Base-by-base conservation (phyloP, 2,329 filamentous ascomycete species). In the Fusarium kyushuense region DNA sequence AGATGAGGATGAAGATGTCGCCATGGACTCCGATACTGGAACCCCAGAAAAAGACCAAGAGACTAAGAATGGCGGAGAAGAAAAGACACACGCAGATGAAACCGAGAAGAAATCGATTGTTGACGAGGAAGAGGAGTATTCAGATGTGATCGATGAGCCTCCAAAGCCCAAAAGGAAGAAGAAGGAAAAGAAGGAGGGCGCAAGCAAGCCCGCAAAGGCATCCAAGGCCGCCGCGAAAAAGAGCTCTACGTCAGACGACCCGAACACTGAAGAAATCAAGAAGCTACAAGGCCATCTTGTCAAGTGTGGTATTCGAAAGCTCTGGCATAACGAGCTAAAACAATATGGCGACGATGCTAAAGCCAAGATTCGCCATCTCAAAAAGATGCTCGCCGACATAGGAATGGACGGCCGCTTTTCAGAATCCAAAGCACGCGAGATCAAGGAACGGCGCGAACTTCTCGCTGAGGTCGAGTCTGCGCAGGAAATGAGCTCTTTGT, bases 391-490 rank as follows among this genome's bases (percentile, higher is more conserved):
- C 27, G 84, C 85, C 33, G 93, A 97, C 30, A 84, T 89, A 6
- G 96, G 95, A 33, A 97, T 98, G 92, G 89, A 89, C 2, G 95
- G 94, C 0, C 89, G 95, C 17, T 97, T 93, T 79, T 97, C 93
- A 1, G 87, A 92, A 72, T 90, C 93, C 41, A 95, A 92, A 74
- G 95, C 95, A 1, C 88, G 86, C 25, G 89, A 93, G 78, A 97
- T 98, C 76, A 96, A 93, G 76, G 95, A 97, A 80, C 84, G 87
- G 74, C 86, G 95, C 54, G 95, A 99, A 79, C 84, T 99, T 35
- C 85, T 88, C 73, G 92, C 90, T 1, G 95, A 99, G 74, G 82
- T 97, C 9, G 92, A 96, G 74, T 90, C 89, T 14, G 93, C 97
- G 17, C 89, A 93, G 76, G 90, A 96, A 76, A 94, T 93, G 74